Conservation (phyloP, 352 stramenopile species). For the Phytophthora pistaciae region DNA sequence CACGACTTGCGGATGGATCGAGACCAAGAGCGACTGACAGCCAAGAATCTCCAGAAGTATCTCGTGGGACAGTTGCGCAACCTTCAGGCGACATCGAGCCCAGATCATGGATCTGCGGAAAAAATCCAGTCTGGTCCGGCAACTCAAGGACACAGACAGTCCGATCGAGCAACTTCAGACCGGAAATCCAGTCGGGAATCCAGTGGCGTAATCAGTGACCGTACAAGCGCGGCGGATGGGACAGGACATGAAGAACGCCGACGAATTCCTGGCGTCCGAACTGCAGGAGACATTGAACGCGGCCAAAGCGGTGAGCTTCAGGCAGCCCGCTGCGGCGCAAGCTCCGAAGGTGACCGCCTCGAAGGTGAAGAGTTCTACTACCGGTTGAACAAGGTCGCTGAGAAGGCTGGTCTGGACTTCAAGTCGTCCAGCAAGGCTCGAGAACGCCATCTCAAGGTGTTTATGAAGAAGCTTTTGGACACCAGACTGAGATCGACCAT, state of each 20-base stretch:
- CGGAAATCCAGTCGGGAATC: neutral
- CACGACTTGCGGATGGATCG: too few species aligned
- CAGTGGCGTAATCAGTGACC: neutral
- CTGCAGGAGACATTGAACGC: too few species aligned
- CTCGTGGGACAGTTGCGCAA: neutral
- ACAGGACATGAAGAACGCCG: neutral
- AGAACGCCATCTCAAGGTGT: too few species aligned
- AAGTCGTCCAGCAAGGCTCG: too few species aligned
- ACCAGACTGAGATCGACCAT: too few species aligned
- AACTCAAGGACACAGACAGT: neutral
- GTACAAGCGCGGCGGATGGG: neutral
- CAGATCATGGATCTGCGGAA: neutral
- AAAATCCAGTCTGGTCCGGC: neutral
- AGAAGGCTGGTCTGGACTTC: too few species aligned
- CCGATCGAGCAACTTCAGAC: neutral
- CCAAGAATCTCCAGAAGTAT: neutral
- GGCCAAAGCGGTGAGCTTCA: too few species aligned
- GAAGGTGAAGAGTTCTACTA: too few species aligned
- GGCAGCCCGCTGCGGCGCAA: too few species aligned
- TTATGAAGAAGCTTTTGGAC: too few species aligned
- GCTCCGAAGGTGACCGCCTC: too few species aligned
- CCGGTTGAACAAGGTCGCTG: too few species aligned
- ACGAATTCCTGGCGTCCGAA: neutral
- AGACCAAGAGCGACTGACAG: neutral
- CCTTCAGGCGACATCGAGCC: neutral